phyloP scores from a whole-genome alignment of 164 flowering plant genomes.

The Vitis vinifera region DNA sequence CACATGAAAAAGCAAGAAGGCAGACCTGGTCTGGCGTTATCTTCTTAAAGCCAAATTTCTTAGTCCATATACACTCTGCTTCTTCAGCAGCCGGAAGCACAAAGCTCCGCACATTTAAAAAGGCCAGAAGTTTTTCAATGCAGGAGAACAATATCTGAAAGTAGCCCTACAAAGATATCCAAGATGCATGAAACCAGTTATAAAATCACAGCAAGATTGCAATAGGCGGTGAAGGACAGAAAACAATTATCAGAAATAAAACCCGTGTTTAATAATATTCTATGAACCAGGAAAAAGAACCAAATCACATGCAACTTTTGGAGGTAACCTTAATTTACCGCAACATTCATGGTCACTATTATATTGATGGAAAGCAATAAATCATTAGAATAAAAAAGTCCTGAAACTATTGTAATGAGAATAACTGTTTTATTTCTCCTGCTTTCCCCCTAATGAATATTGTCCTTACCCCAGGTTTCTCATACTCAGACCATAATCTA shows the following conservation, averaged over 20 bases:
- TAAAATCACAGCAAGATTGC: background rate
- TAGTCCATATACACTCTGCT: constrained; percentile 61
- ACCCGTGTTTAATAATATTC: too few relatives aligned
- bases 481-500: background rate
- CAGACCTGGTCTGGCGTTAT: constrained; percentile 46
- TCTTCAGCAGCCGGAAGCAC: constrained; percentile 71
- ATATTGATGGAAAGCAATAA: too few relatives aligned
- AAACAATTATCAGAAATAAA: background rate
- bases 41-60: constrained; percentile 50
- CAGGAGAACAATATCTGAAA: constrained; percentile 56
- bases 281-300: too few relatives aligned
- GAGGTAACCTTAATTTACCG: too few relatives aligned
- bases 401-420: too few relatives aligned
- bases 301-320: too few relatives aligned
- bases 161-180: constrained; percentile 46
- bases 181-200: background rate
- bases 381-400: too few relatives aligned
- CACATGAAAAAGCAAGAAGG: background rate
- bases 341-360: too few relatives aligned
- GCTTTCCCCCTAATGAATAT: background rate
- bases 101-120: constrained; percentile 46
- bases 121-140: constrained; percentile 54
- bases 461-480: background rate
- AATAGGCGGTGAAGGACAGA: background rate
- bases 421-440: background rate